These are phyloP conservation scores for Clonostachys rhizophaga DNA, from an alignment of 2,329 filamentous ascomycete genomes.

Conservation along the genomic window DNA sequence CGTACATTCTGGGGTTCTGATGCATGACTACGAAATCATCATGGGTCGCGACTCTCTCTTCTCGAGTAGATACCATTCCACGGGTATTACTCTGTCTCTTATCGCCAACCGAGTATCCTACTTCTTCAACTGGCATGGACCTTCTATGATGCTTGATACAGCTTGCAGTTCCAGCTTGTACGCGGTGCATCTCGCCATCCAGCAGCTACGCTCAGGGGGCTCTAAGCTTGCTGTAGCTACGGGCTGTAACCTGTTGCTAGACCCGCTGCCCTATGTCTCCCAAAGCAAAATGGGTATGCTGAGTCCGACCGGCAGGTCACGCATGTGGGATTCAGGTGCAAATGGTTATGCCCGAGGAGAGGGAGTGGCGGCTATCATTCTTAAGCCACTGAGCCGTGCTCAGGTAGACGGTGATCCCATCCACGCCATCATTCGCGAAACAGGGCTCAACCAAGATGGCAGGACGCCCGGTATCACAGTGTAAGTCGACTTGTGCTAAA, in stretches of 20 bases:
- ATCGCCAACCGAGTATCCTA: conserved; percentile 9
- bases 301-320: conserved; percentile 8
- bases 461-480: conserved; percentile 29
- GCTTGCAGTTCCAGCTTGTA: conserved; percentile 44
- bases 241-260: conserved; percentile 6
- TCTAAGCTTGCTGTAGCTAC: conserved; percentile 3
- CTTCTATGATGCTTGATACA: conserved; percentile 43
- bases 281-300: conserved; percentile 7
- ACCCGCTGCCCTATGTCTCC: conserved; percentile 6
- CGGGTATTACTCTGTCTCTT: conserved; percentile 4
- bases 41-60: not conserved
- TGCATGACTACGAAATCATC: not conserved
- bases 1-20: conserved; percentile 37
- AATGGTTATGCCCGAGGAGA: conserved; percentile 7
- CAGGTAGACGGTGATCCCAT: conserved; percentile 31
- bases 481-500: no score
- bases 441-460: conserved; percentile 30
- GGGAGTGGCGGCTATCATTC: conserved; percentile 18
- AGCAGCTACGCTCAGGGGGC: conserved; percentile 22
- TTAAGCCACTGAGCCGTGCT: conserved; percentile 37
- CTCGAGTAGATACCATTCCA: conserved; percentile 4
- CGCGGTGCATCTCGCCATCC: conserved; percentile 40
- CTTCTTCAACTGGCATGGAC: conserved; percentile 38
- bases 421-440: conserved; percentile 23
- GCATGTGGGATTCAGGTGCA: conserved; percentile 26